Base-by-base conservation (phyloP, 176 grass and related monocot genomes). In the Cenchrus fungigraminus region DNA sequence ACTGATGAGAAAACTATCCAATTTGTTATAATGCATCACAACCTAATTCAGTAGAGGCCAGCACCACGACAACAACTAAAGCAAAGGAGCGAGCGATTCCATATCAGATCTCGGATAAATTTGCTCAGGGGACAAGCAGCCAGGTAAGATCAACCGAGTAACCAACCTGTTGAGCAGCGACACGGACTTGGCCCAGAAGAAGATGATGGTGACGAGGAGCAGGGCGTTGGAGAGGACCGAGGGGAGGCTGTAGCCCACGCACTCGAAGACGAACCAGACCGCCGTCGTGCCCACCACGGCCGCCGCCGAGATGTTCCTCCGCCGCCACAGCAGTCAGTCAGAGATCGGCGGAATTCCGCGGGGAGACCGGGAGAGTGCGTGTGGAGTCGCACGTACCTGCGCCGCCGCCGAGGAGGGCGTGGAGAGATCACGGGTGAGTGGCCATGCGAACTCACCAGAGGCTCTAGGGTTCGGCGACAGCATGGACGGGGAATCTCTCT, bases 131-230 rank as follows among this genome's bases (percentile, higher is more conserved):
- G 1, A 61, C 17, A 8, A 31, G 3, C 42, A 13, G 28, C 25
- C 31, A 54, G 25, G 16, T 8, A 9, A 44, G 52, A 43, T 44
- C 16, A 83, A 3, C 45, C n/a, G 65, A 75, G 49, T 12, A 67
- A 19, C 60, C 7, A 62, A 92, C 97, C 97, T 93, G 73, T 91
- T 99, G 86, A 99, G 94, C 60, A 99, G 90, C 68, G 74, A 94
- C 49, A 94, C 97, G 60, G 94, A 96, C 89, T 96, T 99, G 84
- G 97, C 91, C 97, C 97, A 99, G 81, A 94, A 96, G 88, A 99
- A 99, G 88, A 99, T 91, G 85, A 99, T 96, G 86, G 65, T 73
- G 75, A 96, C 91, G 65, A 99, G 90, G 55, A 99, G 54, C 77
- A 99, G 10, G 51, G 97, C 91, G 84, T 96, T 99, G 78, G 86